Conservation (phyloP, 495 filamentous ascomycete genomes). For the Aspergillus wentii region DNA sequence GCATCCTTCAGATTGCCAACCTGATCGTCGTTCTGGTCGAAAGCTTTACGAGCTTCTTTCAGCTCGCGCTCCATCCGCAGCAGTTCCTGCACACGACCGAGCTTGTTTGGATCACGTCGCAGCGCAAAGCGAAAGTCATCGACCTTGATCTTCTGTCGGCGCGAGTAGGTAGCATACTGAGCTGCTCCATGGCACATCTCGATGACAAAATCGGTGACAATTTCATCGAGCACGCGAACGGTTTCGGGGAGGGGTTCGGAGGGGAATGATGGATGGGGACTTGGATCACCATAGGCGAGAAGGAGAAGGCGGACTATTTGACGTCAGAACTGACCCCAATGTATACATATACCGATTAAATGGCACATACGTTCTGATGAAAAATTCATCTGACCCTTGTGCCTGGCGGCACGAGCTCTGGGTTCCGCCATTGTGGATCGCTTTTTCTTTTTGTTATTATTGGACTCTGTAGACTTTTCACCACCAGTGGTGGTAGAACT, state of each 20-base stretch:
- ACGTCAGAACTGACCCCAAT: no score
- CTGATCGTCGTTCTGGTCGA: conserved; percentile 53
- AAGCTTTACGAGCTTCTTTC: conserved; percentile 67
- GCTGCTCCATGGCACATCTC: conserved; percentile 87
- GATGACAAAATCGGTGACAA: conserved; percentile 86
- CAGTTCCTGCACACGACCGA: conserved; percentile 86
- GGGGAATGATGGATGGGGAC: conserved; percentile 36
- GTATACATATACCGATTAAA: no score
- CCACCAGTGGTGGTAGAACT: no score
- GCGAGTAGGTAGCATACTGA: conserved; percentile 70
- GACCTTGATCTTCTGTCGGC: conserved; percentile 92
- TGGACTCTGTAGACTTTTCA: background rate
- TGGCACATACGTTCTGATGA: conserved; percentile 63
- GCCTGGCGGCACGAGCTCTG: conserved; percentile 69
- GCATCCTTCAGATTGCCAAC: conserved; percentile 36
- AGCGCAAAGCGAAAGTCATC: conserved; percentile 96
- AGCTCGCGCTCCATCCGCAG: conserved; percentile 75
- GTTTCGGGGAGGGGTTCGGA: conserved; percentile 70
- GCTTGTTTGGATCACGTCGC: conserved; percentile 73
- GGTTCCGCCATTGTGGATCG: conserved; percentile 54
- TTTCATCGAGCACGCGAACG: conserved; percentile 83
- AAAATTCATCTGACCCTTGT: conserved; percentile 89
- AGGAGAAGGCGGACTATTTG: conserved; percentile 70
- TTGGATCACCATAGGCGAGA: conserved; percentile 77
- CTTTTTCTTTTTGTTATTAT: conserved; percentile 7